phyloP scores from a whole-genome alignment of 768 basidiomycete species.

The Pleurotus djamor region DNA sequence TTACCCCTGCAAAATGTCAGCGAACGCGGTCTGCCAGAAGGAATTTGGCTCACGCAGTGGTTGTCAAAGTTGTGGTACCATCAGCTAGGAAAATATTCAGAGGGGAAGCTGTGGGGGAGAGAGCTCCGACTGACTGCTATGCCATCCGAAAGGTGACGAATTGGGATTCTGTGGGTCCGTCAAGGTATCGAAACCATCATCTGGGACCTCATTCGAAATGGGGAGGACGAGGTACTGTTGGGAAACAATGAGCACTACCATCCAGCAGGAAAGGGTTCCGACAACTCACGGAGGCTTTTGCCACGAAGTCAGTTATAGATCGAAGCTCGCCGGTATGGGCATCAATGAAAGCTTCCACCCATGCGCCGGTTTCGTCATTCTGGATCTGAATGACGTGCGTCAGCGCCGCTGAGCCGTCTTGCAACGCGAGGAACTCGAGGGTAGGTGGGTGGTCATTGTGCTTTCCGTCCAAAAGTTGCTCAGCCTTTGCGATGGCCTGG shows the following conservation, averaged over 20 bases:
- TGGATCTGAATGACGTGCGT: slow-evolving; percentile 36
- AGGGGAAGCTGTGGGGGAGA: not conserved
- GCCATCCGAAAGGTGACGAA: slow-evolving; percentile 61
- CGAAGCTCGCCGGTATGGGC: slow-evolving; percentile 49
- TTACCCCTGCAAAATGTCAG: slow-evolving; percentile 25
- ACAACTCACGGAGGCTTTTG: slow-evolving; percentile 32
- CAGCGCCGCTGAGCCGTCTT: slow-evolving; percentile 34
- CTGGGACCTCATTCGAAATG: slow-evolving; percentile 43
- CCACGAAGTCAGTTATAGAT: slow-evolving; percentile 50
- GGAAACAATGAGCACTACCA: too few relatives aligned
- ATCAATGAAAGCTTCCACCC: slow-evolving; percentile 60
- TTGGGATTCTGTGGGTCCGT: slow-evolving; percentile 49
- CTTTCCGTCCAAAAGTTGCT: slow-evolving; percentile 32
- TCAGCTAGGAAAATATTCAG: not conserved
- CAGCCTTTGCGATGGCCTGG: slow-evolving; percentile 33
- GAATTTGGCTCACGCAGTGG: slow-evolving; percentile 11
- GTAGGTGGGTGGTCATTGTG: slow-evolving; percentile 36
- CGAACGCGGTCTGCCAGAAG: not conserved
- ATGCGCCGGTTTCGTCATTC: slow-evolving; percentile 31
- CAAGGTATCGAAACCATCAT: slow-evolving; percentile 49
- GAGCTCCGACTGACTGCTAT: slow-evolving; percentile 16
- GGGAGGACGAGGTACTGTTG: slow-evolving; percentile 45
- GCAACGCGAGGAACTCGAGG: slow-evolving; percentile 36
- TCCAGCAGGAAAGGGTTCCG: not conserved
- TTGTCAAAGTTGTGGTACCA: slow-evolving; percentile 16